A percentile compares a stretch with the other conserved stretches of the same genome.
These are phyloP conservation scores for Fusarium stilboides DNA, from an alignment of 2,329 filamentous ascomycete species.

Conservation along the genomic window DNA sequence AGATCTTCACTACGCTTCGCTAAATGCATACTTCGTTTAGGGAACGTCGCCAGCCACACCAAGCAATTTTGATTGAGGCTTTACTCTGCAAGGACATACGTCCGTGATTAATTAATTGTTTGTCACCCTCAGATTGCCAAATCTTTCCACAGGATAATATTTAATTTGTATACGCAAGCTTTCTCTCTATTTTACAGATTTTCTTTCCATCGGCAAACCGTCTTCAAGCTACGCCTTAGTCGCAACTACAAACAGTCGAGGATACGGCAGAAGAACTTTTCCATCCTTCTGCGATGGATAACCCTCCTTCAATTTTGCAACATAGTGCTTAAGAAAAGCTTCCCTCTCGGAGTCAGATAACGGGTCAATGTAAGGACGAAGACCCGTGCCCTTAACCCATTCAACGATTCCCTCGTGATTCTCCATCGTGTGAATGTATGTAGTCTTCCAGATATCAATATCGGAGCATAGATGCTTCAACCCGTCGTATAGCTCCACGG, in stretches of 20 bases:
- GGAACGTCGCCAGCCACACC: neutral
- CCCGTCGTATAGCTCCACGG: constrained; percentile 64
- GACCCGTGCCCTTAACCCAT: constrained; percentile 72
- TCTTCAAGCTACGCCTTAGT: constrained; percentile 19
- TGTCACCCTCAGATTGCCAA: no score
- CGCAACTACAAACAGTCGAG: constrained; percentile 70
- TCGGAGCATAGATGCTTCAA: constrained; percentile 59
- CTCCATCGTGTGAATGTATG: constrained; percentile 67
- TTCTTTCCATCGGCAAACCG: no score
- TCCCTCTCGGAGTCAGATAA: constrained; percentile 59
- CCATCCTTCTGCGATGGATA: constrained; percentile 66
- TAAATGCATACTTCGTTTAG: neutral
- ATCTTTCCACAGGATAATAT: no score
- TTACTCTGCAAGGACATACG: neutral
- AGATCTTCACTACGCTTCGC: neutral
- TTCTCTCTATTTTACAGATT: fast-evolving
- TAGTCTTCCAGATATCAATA: constrained; percentile 69
- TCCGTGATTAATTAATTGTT: no score
- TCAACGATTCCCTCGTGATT: constrained; percentile 68
- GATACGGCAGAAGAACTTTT: constrained; percentile 69
- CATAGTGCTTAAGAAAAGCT: constrained; percentile 64
- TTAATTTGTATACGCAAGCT: neutral
- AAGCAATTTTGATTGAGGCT: neutral
- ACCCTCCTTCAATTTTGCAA: constrained; percentile 57
- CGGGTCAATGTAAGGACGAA: constrained; percentile 68